Percentiles rank a stretch among this genome's conserved stretches.
phyloP scores from a whole-genome alignment of 345 rosid species.

The Passiflora organensis region DNA sequence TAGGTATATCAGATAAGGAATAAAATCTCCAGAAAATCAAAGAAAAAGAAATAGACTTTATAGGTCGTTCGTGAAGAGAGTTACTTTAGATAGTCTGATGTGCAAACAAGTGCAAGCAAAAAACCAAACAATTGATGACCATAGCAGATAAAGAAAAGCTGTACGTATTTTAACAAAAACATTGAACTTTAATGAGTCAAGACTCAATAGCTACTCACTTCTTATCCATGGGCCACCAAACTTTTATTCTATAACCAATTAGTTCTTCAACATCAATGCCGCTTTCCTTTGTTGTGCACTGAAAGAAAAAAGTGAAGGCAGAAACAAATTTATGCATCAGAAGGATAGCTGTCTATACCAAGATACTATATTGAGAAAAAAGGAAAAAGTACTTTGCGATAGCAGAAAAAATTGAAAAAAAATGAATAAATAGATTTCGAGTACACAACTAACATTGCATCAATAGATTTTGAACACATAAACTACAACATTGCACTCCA shows the following conservation, averaged over 20 bases:
- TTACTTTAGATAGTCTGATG: neutral
- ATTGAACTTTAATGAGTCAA: neutral
- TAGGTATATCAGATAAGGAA: neutral
- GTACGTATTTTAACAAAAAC: neutral
- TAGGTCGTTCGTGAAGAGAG: neutral
- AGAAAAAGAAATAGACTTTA: neutral
- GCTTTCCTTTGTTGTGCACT: conserved; percentile 60
- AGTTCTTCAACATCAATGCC: conserved; percentile 57
- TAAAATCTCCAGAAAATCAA: neutral
- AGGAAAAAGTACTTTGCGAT: neutral
- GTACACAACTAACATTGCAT: neutral
- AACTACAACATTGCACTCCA: neutral
- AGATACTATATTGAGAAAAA: neutral
- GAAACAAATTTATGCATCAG: conserved; percentile 15
- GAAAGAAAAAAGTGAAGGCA: conserved; percentile 23
- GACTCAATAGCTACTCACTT: conserved; percentile 41
- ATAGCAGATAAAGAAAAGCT: neutral
- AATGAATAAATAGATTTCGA: neutral
- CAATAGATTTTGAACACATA: neutral
- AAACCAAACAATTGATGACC: neutral
- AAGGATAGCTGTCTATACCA: neutral
- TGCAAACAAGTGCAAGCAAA: neutral
- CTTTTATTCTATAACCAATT: conserved; percentile 78
- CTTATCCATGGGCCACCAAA: conserved; percentile 99
- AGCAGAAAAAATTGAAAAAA: neutral